These are phyloP conservation scores for Eucalyptus globulus DNA, from an alignment of 345 rosid species.

Conservation along the genomic window DNA sequence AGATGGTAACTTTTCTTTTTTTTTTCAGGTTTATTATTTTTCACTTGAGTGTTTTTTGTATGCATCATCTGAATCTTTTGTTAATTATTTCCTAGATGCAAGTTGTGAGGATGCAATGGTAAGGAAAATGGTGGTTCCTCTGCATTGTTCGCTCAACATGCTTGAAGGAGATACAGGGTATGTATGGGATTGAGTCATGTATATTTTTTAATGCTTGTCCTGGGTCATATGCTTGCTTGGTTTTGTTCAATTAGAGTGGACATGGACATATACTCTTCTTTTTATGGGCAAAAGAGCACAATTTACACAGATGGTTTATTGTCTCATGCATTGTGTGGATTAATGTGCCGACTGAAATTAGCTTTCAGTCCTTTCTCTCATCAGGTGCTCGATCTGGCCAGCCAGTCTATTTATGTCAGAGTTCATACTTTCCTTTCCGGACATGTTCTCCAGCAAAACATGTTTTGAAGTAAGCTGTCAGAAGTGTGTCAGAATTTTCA, in stretches of 20 bases:
- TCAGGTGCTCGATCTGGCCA: constrained; percentile 92
- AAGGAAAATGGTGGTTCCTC: constrained; percentile 36
- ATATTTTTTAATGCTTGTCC: neutral
- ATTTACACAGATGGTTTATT: neutral
- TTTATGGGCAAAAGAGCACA: neutral
- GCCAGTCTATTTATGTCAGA: constrained; percentile 78
- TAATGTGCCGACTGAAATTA: neutral
- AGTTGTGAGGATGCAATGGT: constrained; percentile 31
- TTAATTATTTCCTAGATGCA: constrained; percentile 1
- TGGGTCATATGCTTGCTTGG: neutral
- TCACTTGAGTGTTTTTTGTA: neutral
- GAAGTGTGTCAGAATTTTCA: neutral
- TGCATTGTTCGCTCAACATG: constrained; percentile 78
- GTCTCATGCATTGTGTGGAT: neutral
- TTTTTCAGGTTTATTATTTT: neutral
- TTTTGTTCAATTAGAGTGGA: neutral
- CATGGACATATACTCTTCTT: neutral
- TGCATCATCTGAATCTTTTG: neutral
- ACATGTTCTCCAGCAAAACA: constrained; percentile 47
- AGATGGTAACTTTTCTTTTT: constrained; percentile 18
- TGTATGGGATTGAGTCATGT: neutral
- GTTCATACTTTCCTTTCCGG: constrained; percentile 63
- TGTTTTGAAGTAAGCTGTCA: constrained; percentile 65
- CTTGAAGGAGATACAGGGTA: constrained; percentile 97
- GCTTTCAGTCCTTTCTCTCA: neutral